Evolutionary conservation across 345 rosid species (phyloP).

Genomic region (Combretum micranthum): DNA sequence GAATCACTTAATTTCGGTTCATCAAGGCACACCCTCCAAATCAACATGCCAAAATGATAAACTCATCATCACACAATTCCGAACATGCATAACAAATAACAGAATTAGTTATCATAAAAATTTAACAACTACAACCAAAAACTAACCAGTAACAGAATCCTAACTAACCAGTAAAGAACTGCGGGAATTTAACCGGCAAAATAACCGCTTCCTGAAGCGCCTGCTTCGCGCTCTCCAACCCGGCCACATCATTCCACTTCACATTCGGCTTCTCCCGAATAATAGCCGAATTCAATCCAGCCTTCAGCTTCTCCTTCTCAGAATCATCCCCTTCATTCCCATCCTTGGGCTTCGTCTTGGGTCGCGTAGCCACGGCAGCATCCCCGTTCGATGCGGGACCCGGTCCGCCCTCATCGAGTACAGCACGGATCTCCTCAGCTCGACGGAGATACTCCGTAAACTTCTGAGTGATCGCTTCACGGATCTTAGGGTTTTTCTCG

Average conservation of each 20-base stretch:
- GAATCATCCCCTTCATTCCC: conserved; percentile 82
- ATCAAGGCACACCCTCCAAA: no score
- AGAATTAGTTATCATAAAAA: no score
- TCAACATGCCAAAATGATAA: no score
- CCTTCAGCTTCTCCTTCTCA: conserved; percentile 68
- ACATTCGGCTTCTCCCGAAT: conserved; percentile 83
- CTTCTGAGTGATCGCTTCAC: conserved; percentile 73
- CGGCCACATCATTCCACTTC: conserved; percentile 92
- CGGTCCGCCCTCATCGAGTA: conserved; percentile 76
- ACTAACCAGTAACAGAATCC: not conserved
- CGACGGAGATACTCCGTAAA: conserved; percentile 91
- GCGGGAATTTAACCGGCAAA: conserved; percentile 93
- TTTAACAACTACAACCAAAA: no score
- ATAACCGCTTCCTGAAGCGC: conserved; percentile 92
- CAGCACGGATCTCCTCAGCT: conserved; percentile 92
- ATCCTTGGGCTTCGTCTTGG: conserved; percentile 79
- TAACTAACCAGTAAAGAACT: conserved; percentile 72
- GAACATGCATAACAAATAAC: no score
- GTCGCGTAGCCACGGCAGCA: conserved; percentile 63
- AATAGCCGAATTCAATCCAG: conserved; percentile 80
- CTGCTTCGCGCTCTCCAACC: conserved; percentile 89
- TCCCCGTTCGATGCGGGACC: conserved; percentile 68
- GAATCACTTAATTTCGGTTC: no score
- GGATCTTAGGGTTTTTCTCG: conserved; percentile 89
- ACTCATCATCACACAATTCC: no score